A percentile compares a stretch with the other conserved stretches of the same genome.
Conservation (phyloP, 2,329 filamentous ascomycete species). For the Pseudocercospora macadamiae region DNA sequence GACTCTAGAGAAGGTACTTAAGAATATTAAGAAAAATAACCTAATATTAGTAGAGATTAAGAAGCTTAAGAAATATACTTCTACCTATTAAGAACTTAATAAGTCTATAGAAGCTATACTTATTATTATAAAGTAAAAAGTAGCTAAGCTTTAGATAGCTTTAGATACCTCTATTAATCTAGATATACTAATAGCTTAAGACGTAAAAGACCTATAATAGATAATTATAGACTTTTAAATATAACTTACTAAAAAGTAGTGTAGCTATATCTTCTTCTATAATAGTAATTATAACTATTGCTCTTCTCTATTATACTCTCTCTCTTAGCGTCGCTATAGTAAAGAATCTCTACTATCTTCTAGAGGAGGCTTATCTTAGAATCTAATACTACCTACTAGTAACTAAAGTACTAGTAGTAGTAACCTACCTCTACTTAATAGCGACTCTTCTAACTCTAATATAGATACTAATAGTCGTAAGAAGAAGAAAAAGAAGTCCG, state of each 20-base stretch:
- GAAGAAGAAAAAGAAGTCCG: not conserved
- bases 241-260: too few species aligned
- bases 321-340: not conserved
- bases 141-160: too few species aligned
- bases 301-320: not conserved
- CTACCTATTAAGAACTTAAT: not conserved
- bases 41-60: not conserved
- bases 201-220: not conserved
- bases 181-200: not conserved
- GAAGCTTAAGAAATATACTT: not conserved
- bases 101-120: not conserved
- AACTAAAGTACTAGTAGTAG: not conserved
- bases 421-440: not conserved
- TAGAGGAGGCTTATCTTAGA: too few species aligned
- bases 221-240: not conserved
- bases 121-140: not conserved
- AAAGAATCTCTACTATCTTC: not conserved
- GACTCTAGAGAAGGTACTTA: not conserved
- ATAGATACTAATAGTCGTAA: not conserved
- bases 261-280: too few species aligned
- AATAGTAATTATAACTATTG: not conserved
- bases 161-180: too few species aligned
- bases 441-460: not conserved
- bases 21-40: not conserved
- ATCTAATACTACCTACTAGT: not conserved